These are phyloP conservation scores for Talaromyces piceae DNA, from an alignment of 2,329 filamentous ascomycete species.

Conservation along the genomic window DNA sequence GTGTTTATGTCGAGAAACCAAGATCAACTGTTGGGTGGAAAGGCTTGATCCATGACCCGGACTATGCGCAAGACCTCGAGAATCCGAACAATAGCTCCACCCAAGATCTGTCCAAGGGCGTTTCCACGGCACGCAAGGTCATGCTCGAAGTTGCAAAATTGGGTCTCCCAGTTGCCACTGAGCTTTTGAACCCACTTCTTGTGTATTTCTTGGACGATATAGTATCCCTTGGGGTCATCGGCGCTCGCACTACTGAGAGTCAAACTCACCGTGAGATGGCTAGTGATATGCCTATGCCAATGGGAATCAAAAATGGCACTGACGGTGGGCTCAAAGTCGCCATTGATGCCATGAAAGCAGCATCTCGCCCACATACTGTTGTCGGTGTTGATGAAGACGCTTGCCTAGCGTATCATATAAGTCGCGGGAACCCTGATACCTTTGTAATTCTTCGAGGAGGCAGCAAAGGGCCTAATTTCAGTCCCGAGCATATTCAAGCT, in stretches of 20 bases:
- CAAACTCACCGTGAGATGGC: constrained; percentile 4
- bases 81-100: not conserved
- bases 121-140: constrained; percentile 1
- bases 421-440: constrained; percentile 2
- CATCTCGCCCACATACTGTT: not conserved
- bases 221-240: constrained; percentile 3
- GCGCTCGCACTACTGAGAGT: constrained; percentile 3
- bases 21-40: constrained; percentile 3
- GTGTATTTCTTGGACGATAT: constrained; percentile 3
- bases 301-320: constrained; percentile 3
- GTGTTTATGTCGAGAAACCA: constrained; percentile 5
- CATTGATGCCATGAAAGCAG: constrained; percentile 2
- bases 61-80: constrained; percentile 1
- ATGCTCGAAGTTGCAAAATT: constrained; percentile 3
- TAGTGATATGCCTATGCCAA: constrained; percentile 4
- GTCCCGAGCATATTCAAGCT: constrained; percentile 1
- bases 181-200: constrained; percentile 4
- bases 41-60: constrained; percentile 4
- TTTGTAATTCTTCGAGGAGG: constrained; percentile 6
- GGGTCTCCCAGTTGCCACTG: constrained; percentile 3
- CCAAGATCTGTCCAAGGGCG: not conserved
- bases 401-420: constrained; percentile 1
- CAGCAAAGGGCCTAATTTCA: constrained; percentile 3
- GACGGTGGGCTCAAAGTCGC: constrained; percentile 2
- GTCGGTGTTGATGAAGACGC: constrained; percentile 2